Evolutionary conservation across 805 yeast species (phyloP).

Genomic region (Sugiyamaella lignohabitans): DNA sequence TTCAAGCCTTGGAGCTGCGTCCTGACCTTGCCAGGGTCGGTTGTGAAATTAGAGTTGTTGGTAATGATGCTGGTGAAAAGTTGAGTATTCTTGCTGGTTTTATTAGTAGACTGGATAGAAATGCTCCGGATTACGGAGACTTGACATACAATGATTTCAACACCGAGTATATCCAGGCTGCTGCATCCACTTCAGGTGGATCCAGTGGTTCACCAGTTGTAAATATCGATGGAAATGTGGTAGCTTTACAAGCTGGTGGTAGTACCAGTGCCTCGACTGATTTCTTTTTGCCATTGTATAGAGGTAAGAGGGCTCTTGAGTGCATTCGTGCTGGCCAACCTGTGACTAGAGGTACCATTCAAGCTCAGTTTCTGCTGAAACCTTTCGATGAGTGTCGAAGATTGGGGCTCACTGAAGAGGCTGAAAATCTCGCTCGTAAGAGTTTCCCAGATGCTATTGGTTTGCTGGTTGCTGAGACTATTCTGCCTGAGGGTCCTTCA

Average conservation of each 20-base stretch:
- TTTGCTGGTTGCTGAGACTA: conserved; percentile 71
- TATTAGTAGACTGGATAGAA: conserved; percentile 75
- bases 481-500: conserved; percentile 82
- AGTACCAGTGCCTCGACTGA: conserved; percentile 87
- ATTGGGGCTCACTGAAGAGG: conserved; percentile 69
- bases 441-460: conserved; percentile 72
- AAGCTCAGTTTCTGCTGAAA: conserved; percentile 78
- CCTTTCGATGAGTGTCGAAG: conserved; percentile 90
- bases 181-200: conserved; percentile 94
- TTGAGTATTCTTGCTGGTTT: conserved; percentile 83
- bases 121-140: conserved; percentile 90
- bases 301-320: conserved; percentile 73
- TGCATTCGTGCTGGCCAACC: conserved; percentile 57
- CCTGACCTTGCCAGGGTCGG: conserved; percentile 91
- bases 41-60: conserved; percentile 86
- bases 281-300: conserved; percentile 77
- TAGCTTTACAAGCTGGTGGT: conserved; percentile 94
- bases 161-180: conserved; percentile 92
- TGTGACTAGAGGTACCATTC: conserved; percentile 85
- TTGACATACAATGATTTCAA: conserved; percentile 87
- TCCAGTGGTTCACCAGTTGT: conserved; percentile 97
- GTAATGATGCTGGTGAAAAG: conserved; percentile 96
- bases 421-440: conserved; percentile 63
- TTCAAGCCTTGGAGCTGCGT: conserved; percentile 56
- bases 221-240: conserved; percentile 76